Conservation (phyloP, 2,329 filamentous ascomycete species). For the Botryotinia globosa region DNA sequence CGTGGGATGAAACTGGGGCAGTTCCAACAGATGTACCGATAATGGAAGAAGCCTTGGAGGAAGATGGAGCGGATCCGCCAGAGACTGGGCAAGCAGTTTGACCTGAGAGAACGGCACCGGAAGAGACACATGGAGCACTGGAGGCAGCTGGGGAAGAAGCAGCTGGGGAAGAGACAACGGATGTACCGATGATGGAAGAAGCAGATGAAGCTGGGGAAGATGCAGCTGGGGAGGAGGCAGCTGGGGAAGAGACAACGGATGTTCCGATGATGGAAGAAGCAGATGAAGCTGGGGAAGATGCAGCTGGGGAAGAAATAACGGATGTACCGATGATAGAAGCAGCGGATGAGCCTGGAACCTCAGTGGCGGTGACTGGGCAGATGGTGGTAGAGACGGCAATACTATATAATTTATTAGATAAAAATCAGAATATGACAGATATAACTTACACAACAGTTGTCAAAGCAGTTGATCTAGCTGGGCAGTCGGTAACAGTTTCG, state of each 20-base stretch:
- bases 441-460: slow-evolving; percentile 40
- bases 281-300: too few relatives aligned
- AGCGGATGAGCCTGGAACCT: slow-evolving; percentile 2
- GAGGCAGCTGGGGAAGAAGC: neutral
- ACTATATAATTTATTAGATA: neutral
- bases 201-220: neutral
- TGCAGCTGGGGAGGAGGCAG: neutral
- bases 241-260: neutral
- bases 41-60: neutral
- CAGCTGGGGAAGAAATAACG: neutral
- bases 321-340: neutral
- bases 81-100: neutral
- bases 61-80: neutral
- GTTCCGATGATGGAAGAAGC: too few relatives aligned
- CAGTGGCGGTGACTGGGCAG: slow-evolving; percentile 27
- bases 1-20: neutral
- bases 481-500: slow-evolving; percentile 50
- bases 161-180: neutral
- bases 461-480: slow-evolving; percentile 41
- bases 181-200: neutral
- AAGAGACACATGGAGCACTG: neutral
- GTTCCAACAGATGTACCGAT: slow-evolving; percentile 7
- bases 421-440: neutral
- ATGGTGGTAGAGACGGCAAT: slow-evolving; percentile 47
- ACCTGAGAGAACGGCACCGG: neutral